A percentile compares a stretch with the other conserved stretches of the same genome.
phyloP scores from a whole-genome alignment of 2,329 filamentous ascomycete genomes.

The Ophiocordyceps camponoti-rufipedis region DNA sequence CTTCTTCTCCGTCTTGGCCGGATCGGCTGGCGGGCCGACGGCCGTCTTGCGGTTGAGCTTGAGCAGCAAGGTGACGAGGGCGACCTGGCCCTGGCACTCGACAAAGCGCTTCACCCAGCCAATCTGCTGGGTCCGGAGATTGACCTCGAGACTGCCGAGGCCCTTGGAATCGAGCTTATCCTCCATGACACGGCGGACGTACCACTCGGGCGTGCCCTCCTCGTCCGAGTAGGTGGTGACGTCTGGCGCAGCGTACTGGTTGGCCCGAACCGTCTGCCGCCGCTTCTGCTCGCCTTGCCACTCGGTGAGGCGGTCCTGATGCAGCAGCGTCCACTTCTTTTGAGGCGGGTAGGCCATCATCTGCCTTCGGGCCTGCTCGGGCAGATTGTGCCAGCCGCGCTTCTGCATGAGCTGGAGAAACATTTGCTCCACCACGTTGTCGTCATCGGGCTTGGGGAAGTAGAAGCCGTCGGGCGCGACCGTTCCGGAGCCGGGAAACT shows the following conservation, averaged over 20 bases:
- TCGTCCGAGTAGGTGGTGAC: conserved; percentile 71
- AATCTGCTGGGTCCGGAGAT: conserved; percentile 87
- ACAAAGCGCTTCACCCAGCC: conserved; percentile 95
- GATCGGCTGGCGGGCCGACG: conserved; percentile 47
- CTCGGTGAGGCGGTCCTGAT: conserved; percentile 86
- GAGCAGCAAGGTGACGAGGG: conserved; percentile 78
- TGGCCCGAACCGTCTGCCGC: conserved; percentile 53
- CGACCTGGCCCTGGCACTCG: conserved; percentile 92
- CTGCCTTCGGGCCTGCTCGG: conserved; percentile 82
- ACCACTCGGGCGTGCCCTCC: conserved; percentile 95
- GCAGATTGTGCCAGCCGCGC: conserved; percentile 90
- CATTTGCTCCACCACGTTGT: conserved; percentile 73
- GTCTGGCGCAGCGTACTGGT: conserved; percentile 50
- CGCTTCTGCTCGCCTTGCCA: conserved; percentile 90
- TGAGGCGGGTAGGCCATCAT: conserved; percentile 89
- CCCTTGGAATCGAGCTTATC: conserved; percentile 85
- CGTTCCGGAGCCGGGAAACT: conserved; percentile 20
- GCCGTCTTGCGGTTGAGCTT: conserved; percentile 85
- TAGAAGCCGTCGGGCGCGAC: conserved; percentile 32
- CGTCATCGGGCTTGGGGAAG: conserved; percentile 59
- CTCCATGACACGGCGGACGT: conserved; percentile 91
- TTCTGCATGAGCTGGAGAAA: conserved; percentile 94
- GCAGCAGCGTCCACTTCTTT: conserved; percentile 95
- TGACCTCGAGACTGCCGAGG: conserved; percentile 83
- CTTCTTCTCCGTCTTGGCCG: conserved; percentile 50